Percentiles rank a stretch among this genome's conserved stretches.
Evolutionary conservation across 805 yeast species (phyloP).

Genomic region (Cyberlindnera xishuangbannaensis): DNA sequence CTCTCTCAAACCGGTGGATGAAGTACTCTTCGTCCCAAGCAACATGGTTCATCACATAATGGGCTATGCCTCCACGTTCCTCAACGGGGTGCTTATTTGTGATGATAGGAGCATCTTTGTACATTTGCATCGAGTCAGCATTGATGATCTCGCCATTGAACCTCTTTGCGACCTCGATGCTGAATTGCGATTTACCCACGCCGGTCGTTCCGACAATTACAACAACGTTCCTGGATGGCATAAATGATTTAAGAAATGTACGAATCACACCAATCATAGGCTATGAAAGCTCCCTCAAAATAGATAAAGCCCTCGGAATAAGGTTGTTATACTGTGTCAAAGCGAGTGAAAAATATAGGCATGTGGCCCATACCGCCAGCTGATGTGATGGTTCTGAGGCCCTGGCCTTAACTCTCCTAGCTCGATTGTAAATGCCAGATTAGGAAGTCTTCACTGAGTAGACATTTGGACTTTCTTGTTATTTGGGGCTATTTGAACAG

Average conservation of each 20-base stretch:
- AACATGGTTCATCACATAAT: slow-evolving; percentile 84
- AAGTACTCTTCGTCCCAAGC: slow-evolving; percentile 77
- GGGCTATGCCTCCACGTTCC: slow-evolving; percentile 71
- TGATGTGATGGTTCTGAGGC: too few species aligned
- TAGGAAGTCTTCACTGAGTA: too few species aligned
- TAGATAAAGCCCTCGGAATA: too few species aligned
- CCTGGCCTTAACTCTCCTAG: too few species aligned
- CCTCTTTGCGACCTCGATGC: slow-evolving; percentile 70
- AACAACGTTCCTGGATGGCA: slow-evolving; percentile 43
- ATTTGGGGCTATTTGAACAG: too few species aligned
- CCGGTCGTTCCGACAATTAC: slow-evolving; percentile 92
- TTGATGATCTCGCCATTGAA: slow-evolving; percentile 87
- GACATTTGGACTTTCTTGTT: too few species aligned
- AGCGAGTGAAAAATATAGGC: too few species aligned
- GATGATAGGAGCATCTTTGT: slow-evolving; percentile 62
- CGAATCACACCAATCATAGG: slow-evolving; percentile 11
- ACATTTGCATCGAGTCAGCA: slow-evolving; percentile 97
- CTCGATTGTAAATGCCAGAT: too few species aligned
- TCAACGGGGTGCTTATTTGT: slow-evolving; percentile 87
- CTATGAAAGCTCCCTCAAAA: too few species aligned
- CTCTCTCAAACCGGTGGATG: slow-evolving; percentile 71
- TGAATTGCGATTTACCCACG: slow-evolving; percentile 87
- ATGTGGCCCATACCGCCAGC: too few species aligned
- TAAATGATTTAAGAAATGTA: too few species aligned
- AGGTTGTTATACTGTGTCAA: too few species aligned